Evolutionary conservation across 2,329 filamentous ascomycete genomes (phyloP), one percentile per base, ranked within the genome.

Genomic region (Tetracladium maxilliforme): DNA sequence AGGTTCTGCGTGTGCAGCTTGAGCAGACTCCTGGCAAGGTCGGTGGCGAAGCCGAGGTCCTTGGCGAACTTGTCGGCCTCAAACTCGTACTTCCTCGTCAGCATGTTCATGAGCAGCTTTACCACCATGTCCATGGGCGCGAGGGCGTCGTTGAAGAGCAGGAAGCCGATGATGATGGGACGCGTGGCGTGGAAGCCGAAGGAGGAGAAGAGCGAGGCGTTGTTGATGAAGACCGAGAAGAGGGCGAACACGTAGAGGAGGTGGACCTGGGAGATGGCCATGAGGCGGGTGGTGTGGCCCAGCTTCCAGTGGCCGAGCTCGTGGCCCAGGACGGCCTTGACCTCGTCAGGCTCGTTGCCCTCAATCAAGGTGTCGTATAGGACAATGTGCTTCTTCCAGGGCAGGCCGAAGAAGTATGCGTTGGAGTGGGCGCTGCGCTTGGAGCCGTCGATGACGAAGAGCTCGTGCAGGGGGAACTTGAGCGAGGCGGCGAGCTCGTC

Each of bases 321-420:
- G 49, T 98, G 90, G 18, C 83, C 86, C 27, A 98, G 61, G 26
- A 98, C 86, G 36, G 90, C 87, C 30, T 93, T 82, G 20, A 98
- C 86, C 53, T 98, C 90, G 44, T 90, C 68, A 4, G 80, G 74
- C 33, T 86, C 72, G 49, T 79, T 90, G 69, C 95, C 93, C 54
- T 94, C 87, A 34, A 98, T 84, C 34, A 98, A 58, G 5, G 92
- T 98, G 48, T 98, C 90, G 49, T 93, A 98, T 46, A 98, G 92
- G 44, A 98, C 90, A 59, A 98, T 98, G 61, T 95, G 92, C 69
- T 95, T 95, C 69, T 94, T 94, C 86, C 87, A 98, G 21, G 90
- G 90, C 28, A 98, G 69, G 32, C 90, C 90, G 42, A 92, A 94
- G 59, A 98, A 98, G 55, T 92, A 92, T 12, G 82, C 81, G 45